Evolutionary conservation across 169 alveolate genomes (phyloP).

Genomic region (Perkinsus chesapeaki): DNA sequence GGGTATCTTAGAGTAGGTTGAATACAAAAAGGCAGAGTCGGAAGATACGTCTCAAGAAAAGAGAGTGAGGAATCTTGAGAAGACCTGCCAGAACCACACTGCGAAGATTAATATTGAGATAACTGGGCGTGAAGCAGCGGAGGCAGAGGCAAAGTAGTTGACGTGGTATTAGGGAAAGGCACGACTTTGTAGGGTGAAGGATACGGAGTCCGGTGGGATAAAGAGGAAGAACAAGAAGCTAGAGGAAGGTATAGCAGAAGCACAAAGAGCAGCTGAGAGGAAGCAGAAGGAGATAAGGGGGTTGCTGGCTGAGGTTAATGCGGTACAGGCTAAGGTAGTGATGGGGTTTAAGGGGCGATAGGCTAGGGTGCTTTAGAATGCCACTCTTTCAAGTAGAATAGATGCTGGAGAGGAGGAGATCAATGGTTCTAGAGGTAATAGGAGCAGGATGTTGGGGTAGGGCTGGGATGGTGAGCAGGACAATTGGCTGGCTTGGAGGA

Average conservation of each 20-base stretch:
- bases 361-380: neutral
- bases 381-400: neutral
- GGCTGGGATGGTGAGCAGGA: neutral
- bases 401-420: slow-evolving; percentile 8
- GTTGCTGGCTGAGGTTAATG: neutral
- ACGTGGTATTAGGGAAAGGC: neutral
- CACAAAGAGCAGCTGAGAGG: neutral
- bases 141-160: neutral
- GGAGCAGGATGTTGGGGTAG: neutral
- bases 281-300: neutral
- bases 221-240: slow-evolving; percentile 5
- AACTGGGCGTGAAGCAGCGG: neutral
- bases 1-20: neutral
- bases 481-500: neutral
- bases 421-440: neutral
- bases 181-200: neutral
- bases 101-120: neutral
- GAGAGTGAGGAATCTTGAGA: neutral
- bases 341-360: neutral
- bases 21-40: neutral
- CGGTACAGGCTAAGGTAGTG: neutral
- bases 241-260: neutral
- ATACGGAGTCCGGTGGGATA: neutral
- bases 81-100: neutral
- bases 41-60: neutral